Conservation (phyloP, 1,284 basidiomycete species). For the Fomes fomentarius region DNA sequence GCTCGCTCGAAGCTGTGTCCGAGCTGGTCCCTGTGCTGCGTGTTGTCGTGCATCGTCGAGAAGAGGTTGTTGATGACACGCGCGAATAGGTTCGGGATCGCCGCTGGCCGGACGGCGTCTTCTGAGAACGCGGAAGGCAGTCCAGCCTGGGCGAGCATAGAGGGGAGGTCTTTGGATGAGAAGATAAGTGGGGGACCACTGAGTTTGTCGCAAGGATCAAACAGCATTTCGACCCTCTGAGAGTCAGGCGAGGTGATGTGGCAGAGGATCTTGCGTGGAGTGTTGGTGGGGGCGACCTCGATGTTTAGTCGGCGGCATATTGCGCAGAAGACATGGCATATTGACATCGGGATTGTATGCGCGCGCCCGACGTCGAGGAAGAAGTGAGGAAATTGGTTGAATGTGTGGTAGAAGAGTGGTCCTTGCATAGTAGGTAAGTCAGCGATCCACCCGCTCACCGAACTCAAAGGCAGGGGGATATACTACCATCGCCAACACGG, state of each 20-base stretch:
- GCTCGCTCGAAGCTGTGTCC: conserved; percentile 1
- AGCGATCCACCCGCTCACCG: too few species aligned
- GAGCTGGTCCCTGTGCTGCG: neutral
- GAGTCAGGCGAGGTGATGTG: conserved; percentile 22
- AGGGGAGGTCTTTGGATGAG: conserved; percentile 28
- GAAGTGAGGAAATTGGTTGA: conserved; percentile 61
- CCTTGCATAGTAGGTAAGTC: neutral
- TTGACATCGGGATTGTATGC: conserved; percentile 59
- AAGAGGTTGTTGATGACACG: conserved; percentile 24
- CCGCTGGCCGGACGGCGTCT: conserved; percentile 14
- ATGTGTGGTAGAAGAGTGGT: conserved; percentile 41
- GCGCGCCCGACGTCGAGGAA: conserved; percentile 50
- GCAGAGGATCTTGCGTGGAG: conserved; percentile 51
- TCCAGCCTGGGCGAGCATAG: conserved; percentile 35
- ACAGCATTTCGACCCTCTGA: conserved; percentile 20
- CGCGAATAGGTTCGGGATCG: conserved; percentile 13
- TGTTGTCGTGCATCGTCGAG: neutral
- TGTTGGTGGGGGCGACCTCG: conserved; percentile 54
- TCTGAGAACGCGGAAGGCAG: conserved; percentile 27
- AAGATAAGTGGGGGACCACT: conserved; percentile 15
- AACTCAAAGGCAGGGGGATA: too few species aligned
- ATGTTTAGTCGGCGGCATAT: conserved; percentile 56
- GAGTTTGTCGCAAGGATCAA: conserved; percentile 33
- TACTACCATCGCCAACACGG: conserved; percentile 23
- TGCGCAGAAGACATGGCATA: conserved; percentile 61